Base-by-base conservation (phyloP, 1,284 basidiomycete species). In the Rhodotorula sp. region DNA sequence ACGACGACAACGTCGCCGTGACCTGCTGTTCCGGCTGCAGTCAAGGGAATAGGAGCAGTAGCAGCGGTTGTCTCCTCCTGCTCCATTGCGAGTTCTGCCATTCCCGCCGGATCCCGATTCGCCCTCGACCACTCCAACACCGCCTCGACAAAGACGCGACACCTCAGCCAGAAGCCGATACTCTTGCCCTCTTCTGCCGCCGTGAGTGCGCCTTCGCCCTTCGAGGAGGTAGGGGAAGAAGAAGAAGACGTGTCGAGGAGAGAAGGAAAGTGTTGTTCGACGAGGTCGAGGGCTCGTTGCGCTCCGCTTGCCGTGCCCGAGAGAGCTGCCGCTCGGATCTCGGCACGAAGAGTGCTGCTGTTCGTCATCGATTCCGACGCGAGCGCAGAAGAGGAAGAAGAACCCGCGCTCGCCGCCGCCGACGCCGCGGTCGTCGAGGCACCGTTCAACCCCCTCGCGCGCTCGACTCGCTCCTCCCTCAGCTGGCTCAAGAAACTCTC, bases 121-220 rank as follows among this genome's bases (percentile, higher is more conserved):
- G 50, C 65, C 34, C 54, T 47, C 26, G 65, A 49, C 23, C 64
- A 60, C 50, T 69, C 85, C 73, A 92, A 78, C 19, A 90, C 85
- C 47, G 91, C 84, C 80, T 93, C 91, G 56, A 93, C 86, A 77
- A 93, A 92, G 80, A 89, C 90, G 73, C 90, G 57, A 45, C 66
- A 62, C 15, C 66, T 49, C 21, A 77, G 38, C 56, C 65, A 59
- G 58, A 77, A 75, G 19, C 26, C n/a, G 12, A 70, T 43, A 14
- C 64, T 26, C 26, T 10, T 66, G 18, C 68, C 74, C 6, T 45
- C n/a, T 14, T n/a, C 38, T 0, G 66, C 57, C 16, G 28, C 50
- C n/a, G 34, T 26, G 26, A n/a, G n/a, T 23, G 16, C 49, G 2
- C n/a, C 52, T 14, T 55, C 66, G 1, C 23, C 21, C 4, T 21